Conservation (phyloP, 257 asterid genomes). For the Solanum verrucosum region DNA sequence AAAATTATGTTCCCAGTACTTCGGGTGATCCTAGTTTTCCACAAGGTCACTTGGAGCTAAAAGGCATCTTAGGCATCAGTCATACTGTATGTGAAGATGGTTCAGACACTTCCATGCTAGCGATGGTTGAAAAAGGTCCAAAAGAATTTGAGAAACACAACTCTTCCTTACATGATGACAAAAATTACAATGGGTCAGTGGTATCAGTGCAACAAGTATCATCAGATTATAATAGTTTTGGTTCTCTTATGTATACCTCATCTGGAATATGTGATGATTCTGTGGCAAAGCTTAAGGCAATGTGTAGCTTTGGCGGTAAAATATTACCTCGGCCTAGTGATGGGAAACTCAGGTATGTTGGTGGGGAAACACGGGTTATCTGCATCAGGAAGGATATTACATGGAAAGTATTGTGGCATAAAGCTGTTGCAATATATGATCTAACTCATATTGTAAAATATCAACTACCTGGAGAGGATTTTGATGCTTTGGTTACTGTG, state of each 20-base stretch:
- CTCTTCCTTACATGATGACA: slow-evolving; percentile 31
- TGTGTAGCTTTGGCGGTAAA: slow-evolving; percentile 90
- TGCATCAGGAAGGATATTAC: slow-evolving; percentile 58
- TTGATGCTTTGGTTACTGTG: slow-evolving; percentile 83
- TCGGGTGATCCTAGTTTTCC: slow-evolving; percentile 48
- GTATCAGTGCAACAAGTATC: slow-evolving; percentile 24
- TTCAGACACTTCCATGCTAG: slow-evolving; percentile 49
- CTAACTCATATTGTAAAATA: slow-evolving; percentile 57
- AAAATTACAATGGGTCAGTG: slow-evolving; percentile 24
- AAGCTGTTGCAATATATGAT: slow-evolving; percentile 41
- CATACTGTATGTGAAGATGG: slow-evolving; percentile 50
- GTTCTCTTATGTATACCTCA: slow-evolving; percentile 26
- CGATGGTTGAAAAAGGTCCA: slow-evolving; percentile 27
- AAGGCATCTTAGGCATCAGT: slow-evolving; percentile 44
- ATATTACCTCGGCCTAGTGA: slow-evolving; percentile 90
- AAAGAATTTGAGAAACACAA: slow-evolving; percentile 29
- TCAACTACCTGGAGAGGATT: slow-evolving; percentile 97
- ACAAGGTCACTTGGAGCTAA: slow-evolving; percentile 54
- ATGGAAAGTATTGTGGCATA: slow-evolving; percentile 65
- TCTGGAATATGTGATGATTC: slow-evolving; percentile 53
- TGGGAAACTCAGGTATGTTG: slow-evolving; percentile 87
- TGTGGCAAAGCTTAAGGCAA: slow-evolving; percentile 49
- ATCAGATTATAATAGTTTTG: slow-evolving; percentile 30
- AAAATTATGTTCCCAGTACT: slow-evolving; percentile 35
- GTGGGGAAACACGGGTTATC: slow-evolving; percentile 90